Conservation (phyloP, 805 yeast genomes). For the Citeromyces nyonsensis region DNA sequence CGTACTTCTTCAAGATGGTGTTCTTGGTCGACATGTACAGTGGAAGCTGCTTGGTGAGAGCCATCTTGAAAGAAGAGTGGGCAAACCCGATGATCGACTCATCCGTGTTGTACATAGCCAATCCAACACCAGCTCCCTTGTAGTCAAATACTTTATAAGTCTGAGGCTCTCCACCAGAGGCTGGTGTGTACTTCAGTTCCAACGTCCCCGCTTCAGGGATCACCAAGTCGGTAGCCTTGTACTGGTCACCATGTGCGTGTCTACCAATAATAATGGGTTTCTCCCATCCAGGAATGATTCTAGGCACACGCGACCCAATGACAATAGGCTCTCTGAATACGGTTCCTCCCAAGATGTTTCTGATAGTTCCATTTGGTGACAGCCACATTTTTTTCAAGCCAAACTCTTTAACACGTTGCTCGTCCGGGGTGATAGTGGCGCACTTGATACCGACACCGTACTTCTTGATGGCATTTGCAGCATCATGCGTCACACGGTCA, state of each 20-base stretch:
- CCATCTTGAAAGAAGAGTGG: constrained; percentile 65
- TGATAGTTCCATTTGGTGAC: constrained; percentile 74
- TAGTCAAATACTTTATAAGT: constrained; percentile 43
- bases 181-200: constrained; percentile 51
- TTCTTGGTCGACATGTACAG: constrained; percentile 63
- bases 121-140: constrained; percentile 56
- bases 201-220: constrained; percentile 53
- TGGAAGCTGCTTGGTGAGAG: constrained; percentile 46
- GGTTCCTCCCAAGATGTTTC: constrained; percentile 72
- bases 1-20: constrained; percentile 70
- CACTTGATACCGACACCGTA: constrained; percentile 75
- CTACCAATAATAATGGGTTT: constrained; percentile 75
- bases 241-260: constrained; percentile 79
- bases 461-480: constrained; percentile 60
- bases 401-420: constrained; percentile 64
- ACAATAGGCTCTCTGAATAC: constrained; percentile 78
- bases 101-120: constrained; percentile 77
- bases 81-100: constrained; percentile 68
- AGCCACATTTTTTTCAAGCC: constrained; percentile 69
- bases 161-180: constrained; percentile 32
- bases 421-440: constrained; percentile 81
- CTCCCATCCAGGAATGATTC: constrained; percentile 69
- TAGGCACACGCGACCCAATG: constrained; percentile 54
- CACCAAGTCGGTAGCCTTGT: constrained; percentile 64
- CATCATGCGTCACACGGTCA: constrained; percentile 63